Evolutionary conservation across 2,329 filamentous ascomycete genomes (phyloP), one percentile per base, ranked within the genome.

Genomic region (Thielaviopsis euricoi): DNA sequence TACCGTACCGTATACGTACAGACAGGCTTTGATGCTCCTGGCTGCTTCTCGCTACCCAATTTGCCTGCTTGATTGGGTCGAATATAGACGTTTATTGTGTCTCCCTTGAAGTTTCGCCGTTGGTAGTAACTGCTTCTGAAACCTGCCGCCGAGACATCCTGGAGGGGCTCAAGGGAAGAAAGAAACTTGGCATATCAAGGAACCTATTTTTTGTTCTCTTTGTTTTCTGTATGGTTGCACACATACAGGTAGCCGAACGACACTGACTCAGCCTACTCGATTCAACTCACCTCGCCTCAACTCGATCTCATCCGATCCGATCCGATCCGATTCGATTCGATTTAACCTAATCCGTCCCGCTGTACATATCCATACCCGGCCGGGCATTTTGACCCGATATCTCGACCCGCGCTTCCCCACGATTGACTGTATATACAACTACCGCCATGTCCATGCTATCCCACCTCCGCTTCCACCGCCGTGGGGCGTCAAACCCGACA

Each of bases 401-500:
- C 19, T 4, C 26, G 23, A 19, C 17, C 46, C 43, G 54, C n/a
- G n/a, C n/a, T n/a, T 21, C 10, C 33, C n/a, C 21, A 21, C n/a
- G 23, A 4, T 6, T 40, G 19, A 13, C 13, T 40, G 13, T 6
- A 5, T 12, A 12, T 26, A 26, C 25, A 26, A 26, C 4, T 9
- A 13, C 37, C 13, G 22, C 52, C 37, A 58, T 58, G 56, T 54
- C 56, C 9, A 78, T 78, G 76, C 70, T 78, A 56, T 77, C 75
- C 62, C 74, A 77, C 67, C 71, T 81, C 53, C 77, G 78, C 64
- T 80, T 81, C 68, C 78, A 81, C 64, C 76, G 78, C 64, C 76
- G 78, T 64, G 77, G 72, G 53, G 73, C 74, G 63, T 80, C 78
- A 58, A 78, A 75, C 69, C 78, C 78, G 61, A 71, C 74, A 23